A percentile compares a stretch with the other conserved stretches of the same genome.
phyloP scores from a whole-genome alignment of 495 filamentous ascomycete species.

The Trichodelitschia bisporula region DNA sequence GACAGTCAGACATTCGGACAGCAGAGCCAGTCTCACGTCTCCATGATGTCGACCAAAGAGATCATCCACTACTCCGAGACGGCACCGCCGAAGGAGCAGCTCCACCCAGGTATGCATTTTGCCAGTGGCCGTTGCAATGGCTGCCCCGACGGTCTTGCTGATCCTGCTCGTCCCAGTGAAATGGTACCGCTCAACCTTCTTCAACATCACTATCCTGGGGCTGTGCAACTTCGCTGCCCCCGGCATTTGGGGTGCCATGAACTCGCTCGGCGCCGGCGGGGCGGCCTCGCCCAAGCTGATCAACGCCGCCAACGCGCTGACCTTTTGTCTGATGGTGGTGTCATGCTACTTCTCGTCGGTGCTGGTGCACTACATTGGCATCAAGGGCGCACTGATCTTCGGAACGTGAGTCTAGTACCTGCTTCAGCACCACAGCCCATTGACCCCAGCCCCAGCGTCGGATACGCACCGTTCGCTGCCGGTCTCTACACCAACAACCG shows the following conservation, averaged over 20 bases:
- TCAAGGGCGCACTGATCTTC: constrained; percentile 28
- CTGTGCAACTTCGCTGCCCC: constrained; percentile 25
- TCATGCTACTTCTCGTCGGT: not conserved
- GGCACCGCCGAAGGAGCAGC: no score
- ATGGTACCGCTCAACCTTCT: not conserved
- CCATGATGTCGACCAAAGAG: no score
- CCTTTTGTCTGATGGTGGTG: constrained; percentile 39
- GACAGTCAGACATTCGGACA: no score
- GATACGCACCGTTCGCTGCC: constrained; percentile 39
- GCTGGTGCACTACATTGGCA: not conserved
- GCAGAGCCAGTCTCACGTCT: no score
- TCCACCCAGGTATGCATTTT: no score
- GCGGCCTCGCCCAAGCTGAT: constrained; percentile 35
- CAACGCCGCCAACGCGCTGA: constrained; percentile 43
- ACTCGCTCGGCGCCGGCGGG: constrained; percentile 41
- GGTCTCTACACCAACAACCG: constrained; percentile 44
- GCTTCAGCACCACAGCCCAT: no score
- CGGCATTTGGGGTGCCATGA: constrained; percentile 47
- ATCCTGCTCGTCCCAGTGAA: no score
- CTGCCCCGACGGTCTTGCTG: no score
- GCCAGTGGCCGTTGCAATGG: no score
- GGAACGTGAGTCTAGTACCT: constrained; percentile 35
- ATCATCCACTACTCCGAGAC: no score
- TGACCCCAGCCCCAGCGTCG: no score
- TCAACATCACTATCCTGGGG: not conserved